phyloP scores from a whole-genome alignment of 192 early-diverging fungal species.

The Podochytrium sp. region DNA sequence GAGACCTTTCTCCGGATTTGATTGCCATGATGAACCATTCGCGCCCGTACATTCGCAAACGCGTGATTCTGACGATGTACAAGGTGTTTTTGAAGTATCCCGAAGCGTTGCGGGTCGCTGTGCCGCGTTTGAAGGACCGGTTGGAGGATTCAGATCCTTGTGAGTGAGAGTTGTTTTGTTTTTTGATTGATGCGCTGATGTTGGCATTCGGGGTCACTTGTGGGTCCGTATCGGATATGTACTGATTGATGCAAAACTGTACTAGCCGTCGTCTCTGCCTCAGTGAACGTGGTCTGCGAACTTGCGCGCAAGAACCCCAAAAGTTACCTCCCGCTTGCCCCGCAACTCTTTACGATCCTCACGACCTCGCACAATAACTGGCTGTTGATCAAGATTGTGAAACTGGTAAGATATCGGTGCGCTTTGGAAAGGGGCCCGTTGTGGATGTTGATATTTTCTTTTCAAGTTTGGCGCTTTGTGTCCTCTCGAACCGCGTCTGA shows the following conservation, averaged over 20 bases:
- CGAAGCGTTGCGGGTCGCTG: slow-evolving; percentile 80
- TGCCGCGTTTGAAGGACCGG: slow-evolving; percentile 82
- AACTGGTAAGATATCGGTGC: slow-evolving; percentile 66
- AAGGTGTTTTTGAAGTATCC: slow-evolving; percentile 89
- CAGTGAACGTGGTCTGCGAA: slow-evolving; percentile 96
- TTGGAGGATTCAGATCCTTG: slow-evolving; percentile 91
- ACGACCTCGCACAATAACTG: slow-evolving; percentile 94
- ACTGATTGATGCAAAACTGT: no score
- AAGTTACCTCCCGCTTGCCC: slow-evolving; percentile 92
- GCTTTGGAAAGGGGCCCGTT: not conserved
- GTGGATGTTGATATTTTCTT: slow-evolving; percentile 8
- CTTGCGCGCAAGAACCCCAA: slow-evolving; percentile 90
- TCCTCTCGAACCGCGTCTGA: slow-evolving; percentile 90
- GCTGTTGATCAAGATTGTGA: slow-evolving; percentile 99
- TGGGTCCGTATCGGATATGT: no score
- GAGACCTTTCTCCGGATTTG: slow-evolving; percentile 85
- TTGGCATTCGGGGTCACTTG: not conserved
- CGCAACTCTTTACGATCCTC: slow-evolving; percentile 88
- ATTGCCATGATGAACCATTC: slow-evolving; percentile 88
- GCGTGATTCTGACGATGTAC: slow-evolving; percentile 86
- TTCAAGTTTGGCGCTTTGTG: slow-evolving; percentile 85
- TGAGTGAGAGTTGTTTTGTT: slow-evolving; percentile 41
- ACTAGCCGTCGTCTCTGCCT: slow-evolving; percentile 89
- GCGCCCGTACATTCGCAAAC: slow-evolving; percentile 91
- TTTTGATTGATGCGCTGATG: not conserved